phyloP scores from a whole-genome alignment of 306 rosid genomes.

The apple (Malus domestica) region DNA sequence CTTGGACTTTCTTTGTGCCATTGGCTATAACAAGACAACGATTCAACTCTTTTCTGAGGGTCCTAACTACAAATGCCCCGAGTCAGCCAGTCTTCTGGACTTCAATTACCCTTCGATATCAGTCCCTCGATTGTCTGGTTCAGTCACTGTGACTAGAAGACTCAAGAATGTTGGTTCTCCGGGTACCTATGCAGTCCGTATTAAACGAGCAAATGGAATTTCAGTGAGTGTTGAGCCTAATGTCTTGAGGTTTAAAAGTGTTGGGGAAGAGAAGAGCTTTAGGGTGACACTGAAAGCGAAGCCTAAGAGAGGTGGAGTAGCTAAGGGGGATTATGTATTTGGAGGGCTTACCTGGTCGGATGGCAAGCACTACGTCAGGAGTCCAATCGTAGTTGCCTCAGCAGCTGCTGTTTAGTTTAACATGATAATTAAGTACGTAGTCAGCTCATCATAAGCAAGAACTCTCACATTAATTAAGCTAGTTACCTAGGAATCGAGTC shows the following conservation, averaged over 20 bases:
- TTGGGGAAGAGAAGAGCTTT: conserved; percentile 53
- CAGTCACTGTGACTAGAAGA: conserved; percentile 36
- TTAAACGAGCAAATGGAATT: conserved; percentile 32
- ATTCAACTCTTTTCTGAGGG: conserved; percentile 14
- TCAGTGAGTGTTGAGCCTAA: conserved; percentile 39
- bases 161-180: conserved; percentile 66
- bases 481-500: not conserved
- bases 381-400: conserved; percentile 40
- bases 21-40: conserved; percentile 35
- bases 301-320: not conserved
- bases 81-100: conserved; percentile 25
- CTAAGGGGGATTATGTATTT: conserved; percentile 17
- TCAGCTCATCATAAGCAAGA: not conserved
- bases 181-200: conserved; percentile 31
- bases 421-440: not conserved
- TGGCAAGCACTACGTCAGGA: conserved; percentile 54
- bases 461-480: not conserved
- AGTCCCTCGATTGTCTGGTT: conserved; percentile 31
- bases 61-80: conserved; percentile 22
- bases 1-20: conserved; percentile 51
- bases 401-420: conserved; percentile 9
- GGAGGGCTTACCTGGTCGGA: conserved; percentile 55
- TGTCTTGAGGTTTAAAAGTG: conserved; percentile 26
- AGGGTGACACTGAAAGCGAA: conserved; percentile 31
- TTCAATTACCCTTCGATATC: conserved; percentile 71